Evolutionary conservation across 805 yeast genomes (phyloP).

Genomic region (Debaryomyces prosopidis): DNA sequence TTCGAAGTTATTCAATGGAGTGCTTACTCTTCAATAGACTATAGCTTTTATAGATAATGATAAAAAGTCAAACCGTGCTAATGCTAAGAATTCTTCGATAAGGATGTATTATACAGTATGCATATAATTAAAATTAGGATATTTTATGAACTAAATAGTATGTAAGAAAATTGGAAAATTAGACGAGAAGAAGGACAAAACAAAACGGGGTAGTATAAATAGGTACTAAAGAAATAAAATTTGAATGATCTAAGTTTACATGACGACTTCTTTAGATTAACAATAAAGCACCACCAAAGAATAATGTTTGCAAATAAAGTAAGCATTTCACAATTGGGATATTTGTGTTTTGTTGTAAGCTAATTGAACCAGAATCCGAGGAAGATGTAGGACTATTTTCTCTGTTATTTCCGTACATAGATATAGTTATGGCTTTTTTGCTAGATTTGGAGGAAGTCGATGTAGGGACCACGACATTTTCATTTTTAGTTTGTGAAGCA

Average conservation of each 20-base stretch:
- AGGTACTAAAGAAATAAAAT: background rate
- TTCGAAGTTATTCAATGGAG: too few species aligned
- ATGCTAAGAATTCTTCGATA: too few species aligned
- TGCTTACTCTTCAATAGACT: too few species aligned
- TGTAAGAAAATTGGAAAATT: background rate
- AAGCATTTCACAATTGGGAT: constrained; percentile 12
- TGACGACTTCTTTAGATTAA: constrained; percentile 8
- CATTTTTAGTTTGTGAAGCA: constrained; percentile 1
- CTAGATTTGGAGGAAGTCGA: background rate
- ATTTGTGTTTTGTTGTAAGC: constrained; percentile 4
- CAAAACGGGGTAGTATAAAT: background rate
- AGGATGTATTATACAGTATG: too few species aligned
- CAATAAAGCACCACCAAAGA: constrained; percentile 23
- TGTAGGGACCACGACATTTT: too few species aligned
- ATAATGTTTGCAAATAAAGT: constrained; percentile 17
- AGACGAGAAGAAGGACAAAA: background rate
- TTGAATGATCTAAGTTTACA: background rate
- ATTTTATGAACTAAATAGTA: too few species aligned
- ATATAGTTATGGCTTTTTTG: background rate
- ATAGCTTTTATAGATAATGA: too few species aligned
- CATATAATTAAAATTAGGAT: too few species aligned
- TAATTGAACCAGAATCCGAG: constrained; percentile 1
- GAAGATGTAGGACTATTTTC: constrained; percentile 3
- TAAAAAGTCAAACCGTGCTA: too few species aligned
- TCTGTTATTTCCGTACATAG: constrained; percentile 5